Conservation (phyloP, 345 rosid genomes). For the Firmiana major region DNA sequence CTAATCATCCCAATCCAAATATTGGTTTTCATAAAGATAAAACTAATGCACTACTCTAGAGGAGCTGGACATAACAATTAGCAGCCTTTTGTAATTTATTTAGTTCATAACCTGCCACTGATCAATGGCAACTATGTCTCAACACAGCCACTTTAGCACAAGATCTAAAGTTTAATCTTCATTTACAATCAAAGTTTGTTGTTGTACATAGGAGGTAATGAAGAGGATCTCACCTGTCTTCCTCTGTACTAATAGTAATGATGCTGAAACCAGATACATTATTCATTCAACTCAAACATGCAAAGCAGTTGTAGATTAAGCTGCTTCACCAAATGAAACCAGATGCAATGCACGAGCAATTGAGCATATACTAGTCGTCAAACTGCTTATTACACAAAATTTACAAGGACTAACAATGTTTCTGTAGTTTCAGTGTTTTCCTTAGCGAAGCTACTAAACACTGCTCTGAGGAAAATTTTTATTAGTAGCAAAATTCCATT, state of each 20-base stretch:
- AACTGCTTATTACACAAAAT: neutral
- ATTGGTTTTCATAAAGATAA: neutral
- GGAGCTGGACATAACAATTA: neutral
- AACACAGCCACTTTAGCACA: neutral
- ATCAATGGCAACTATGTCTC: neutral
- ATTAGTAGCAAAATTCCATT: neutral
- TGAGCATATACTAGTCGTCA: neutral
- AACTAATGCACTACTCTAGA: neutral
- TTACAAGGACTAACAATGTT: neutral
- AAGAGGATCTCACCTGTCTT: neutral
- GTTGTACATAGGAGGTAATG: neutral
- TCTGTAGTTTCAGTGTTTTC: neutral
- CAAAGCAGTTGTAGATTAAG: neutral
- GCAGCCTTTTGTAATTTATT: neutral
- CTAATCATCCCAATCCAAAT: neutral
- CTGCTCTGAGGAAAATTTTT: neutral
- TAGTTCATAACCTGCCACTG: neutral
- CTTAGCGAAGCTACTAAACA: neutral
- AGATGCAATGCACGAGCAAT: neutral
- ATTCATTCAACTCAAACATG: neutral
- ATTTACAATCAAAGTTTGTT: neutral
- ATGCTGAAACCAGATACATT: neutral
- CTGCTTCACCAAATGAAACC: neutral
- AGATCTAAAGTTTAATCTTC: neutral
- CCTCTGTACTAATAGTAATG: neutral